Conservation (phyloP, 164 flowering plant genomes). For the Piper longum region DNA sequence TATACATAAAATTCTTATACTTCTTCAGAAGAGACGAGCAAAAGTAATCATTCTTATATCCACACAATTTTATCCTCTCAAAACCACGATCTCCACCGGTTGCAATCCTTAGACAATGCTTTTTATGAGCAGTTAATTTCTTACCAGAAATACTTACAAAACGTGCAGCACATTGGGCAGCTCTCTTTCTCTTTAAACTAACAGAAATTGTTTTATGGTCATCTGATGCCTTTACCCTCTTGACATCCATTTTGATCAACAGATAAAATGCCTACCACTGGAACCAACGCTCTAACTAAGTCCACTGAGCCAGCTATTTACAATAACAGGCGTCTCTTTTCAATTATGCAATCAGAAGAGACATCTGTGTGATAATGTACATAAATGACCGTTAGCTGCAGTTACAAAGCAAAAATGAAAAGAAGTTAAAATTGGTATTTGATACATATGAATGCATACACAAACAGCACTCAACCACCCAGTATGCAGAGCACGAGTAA, state of each 20-base stretch:
- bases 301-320: conserved; percentile 3
- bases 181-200: conserved; percentile 49
- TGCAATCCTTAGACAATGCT: conserved; percentile 4
- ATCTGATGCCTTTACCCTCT: conserved; percentile 74
- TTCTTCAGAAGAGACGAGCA: conserved; percentile 31
- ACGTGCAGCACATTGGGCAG: conserved; percentile 19
- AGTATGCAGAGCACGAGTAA: too few species aligned
- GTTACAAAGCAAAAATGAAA: too few species aligned
- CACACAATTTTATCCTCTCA: conserved; percentile 40
- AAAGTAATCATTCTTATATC: conserved; percentile 18
- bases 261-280: conserved; percentile 6
- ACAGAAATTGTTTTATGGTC: conserved; percentile 20
- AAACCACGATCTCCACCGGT: conserved; percentile 15
- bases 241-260: conserved; percentile 50
- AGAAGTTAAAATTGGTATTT: background rate
- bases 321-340: background rate
- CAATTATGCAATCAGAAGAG: too few species aligned
- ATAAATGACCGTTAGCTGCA: too few species aligned
- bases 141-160: conserved; percentile 19
- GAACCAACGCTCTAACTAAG: background rate
- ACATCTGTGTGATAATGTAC: too few species aligned
- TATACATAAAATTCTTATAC: conserved; percentile 53
- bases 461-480: background rate
- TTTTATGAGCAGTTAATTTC: background rate
- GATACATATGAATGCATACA: too few species aligned